Percentiles rank a stretch among this genome's conserved stretches.
These are phyloP conservation scores for Botrytis sinoallii DNA, from an alignment of 2,329 filamentous ascomycete genomes.

Conservation along the genomic window DNA sequence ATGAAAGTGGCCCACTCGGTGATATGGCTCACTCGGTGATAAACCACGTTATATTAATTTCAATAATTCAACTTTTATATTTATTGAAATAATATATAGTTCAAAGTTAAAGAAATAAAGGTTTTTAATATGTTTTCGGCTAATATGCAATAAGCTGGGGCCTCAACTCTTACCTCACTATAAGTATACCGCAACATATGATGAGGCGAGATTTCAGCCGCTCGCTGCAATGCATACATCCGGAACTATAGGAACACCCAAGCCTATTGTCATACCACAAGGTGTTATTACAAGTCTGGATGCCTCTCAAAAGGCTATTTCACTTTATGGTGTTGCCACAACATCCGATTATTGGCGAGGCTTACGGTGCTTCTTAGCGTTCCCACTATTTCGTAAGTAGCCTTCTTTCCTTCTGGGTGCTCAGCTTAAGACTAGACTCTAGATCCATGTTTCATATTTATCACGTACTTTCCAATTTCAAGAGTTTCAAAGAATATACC, in stretches of 20 bases:
- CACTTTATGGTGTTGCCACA: neutral
- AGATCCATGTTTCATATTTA: neutral
- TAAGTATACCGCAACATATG: constrained; percentile 26
- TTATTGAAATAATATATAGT: too few relatives aligned
- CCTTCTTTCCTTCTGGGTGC: too few relatives aligned
- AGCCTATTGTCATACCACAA: constrained; percentile 18
- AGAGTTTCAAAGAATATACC: neutral
- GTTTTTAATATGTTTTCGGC: too few relatives aligned
- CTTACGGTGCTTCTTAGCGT: neutral
- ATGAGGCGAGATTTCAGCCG: constrained; percentile 23
- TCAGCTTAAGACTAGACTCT: neutral
- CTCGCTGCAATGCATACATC: constrained; percentile 21
- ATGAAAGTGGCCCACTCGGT: too few relatives aligned
- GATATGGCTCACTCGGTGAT: too few relatives aligned
- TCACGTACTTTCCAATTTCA: neutral
- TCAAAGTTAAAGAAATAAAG: too few relatives aligned
- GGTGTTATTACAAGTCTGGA: constrained; percentile 17
- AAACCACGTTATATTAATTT: too few relatives aligned
- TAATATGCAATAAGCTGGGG: too few relatives aligned
- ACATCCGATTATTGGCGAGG: neutral
- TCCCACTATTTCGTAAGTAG: constrained; percentile 18
- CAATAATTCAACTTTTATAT: too few relatives aligned
- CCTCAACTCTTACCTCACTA: too few relatives aligned
- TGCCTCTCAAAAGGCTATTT: neutral
- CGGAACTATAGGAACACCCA: constrained; percentile 22